A percentile compares a stretch with the other conserved stretches of the same genome.
These are phyloP conservation scores for Salix caprea DNA, from an alignment of 345 rosid species.

Conservation along the genomic window DNA sequence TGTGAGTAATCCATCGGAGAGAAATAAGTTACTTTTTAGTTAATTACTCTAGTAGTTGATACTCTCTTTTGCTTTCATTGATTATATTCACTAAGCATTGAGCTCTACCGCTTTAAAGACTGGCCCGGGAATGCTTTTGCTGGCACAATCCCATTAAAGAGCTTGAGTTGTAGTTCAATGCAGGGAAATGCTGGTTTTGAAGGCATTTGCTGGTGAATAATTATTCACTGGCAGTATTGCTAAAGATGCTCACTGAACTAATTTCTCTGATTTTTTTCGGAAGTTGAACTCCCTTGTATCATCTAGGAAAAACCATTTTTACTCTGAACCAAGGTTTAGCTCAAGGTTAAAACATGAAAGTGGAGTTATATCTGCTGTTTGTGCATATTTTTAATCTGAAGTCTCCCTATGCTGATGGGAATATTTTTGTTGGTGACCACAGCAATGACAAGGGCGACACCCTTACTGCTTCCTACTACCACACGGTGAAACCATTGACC, in stretches of 20 bases:
- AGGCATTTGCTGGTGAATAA: neutral
- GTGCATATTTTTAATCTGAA: neutral
- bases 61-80: neutral
- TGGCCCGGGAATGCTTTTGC: neutral
- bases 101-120: neutral
- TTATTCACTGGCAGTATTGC: neutral
- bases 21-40: neutral
- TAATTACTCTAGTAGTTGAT: neutral
- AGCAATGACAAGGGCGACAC: slow-evolving; percentile 87
- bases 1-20: slow-evolving; percentile 46
- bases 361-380: neutral
- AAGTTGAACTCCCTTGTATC: neutral
- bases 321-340: neutral
- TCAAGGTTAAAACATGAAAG: neutral
- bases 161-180: neutral
- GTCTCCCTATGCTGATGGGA: neutral
- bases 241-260: neutral
- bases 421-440: slow-evolving; percentile 1
- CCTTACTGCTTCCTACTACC: slow-evolving; percentile 85
- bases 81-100: neutral
- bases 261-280: neutral
- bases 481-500: slow-evolving; percentile 68
- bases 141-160: neutral
- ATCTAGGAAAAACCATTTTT: neutral
- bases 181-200: neutral